These are phyloP conservation scores for Coemansia sp. DNA, from an alignment of 192 early-diverging fungal genomes.

Conservation along the genomic window DNA sequence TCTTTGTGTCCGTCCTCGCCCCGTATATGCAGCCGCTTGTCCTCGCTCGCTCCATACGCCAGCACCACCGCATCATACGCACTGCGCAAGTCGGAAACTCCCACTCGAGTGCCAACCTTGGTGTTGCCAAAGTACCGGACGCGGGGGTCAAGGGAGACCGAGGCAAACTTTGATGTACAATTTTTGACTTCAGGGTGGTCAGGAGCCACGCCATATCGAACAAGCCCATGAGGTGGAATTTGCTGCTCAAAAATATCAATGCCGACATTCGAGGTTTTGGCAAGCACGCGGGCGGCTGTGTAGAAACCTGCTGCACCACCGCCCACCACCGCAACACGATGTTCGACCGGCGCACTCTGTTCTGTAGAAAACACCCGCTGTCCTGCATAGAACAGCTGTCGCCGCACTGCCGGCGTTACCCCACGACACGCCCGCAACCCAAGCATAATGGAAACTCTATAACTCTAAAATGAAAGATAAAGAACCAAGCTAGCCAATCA, in stretches of 20 bases:
- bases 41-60: conserved; percentile 81
- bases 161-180: conserved; percentile 78
- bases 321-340: conserved; percentile 65
- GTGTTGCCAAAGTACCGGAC: conserved; percentile 86
- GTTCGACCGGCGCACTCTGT: not conserved
- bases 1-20: conserved; percentile 57
- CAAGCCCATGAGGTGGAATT: conserved; percentile 86
- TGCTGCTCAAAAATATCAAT: conserved; percentile 87
- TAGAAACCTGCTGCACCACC: conserved; percentile 91
- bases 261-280: conserved; percentile 41
- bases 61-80: conserved; percentile 79
- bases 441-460: not conserved
- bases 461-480: not conserved
- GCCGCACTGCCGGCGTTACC: not conserved
- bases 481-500: not conserved
- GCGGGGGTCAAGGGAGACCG: conserved; percentile 65
- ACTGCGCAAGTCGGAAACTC: conserved; percentile 55
- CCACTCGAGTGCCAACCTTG: conserved; percentile 55
- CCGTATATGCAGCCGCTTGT: conserved; percentile 67
- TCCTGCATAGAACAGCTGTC: no score
- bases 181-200: conserved; percentile 96
- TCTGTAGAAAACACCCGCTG: not conserved
- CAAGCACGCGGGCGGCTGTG: conserved; percentile 78
- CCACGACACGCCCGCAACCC: not conserved
- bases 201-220: conserved; percentile 92